Conservation (phyloP, 805 yeast genomes). For the Schizosaccharomyces japonicus region DNA sequence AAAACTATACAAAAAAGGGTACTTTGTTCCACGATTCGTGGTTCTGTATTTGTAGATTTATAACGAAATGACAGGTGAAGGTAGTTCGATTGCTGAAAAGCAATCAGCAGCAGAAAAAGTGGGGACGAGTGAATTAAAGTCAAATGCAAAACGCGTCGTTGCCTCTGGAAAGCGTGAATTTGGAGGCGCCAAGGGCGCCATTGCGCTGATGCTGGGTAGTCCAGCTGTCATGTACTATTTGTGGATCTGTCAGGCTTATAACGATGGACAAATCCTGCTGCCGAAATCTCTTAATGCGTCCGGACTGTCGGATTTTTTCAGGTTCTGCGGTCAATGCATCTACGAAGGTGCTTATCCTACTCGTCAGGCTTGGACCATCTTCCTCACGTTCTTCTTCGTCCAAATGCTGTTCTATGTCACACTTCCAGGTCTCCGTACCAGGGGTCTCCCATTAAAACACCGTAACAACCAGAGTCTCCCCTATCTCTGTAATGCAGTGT, state of each 20-base stretch:
- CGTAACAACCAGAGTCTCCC: constrained; percentile 60
- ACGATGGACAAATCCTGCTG: constrained; percentile 46
- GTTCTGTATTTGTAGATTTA: too few relatives aligned
- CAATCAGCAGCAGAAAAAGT: too few relatives aligned
- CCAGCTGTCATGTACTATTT: constrained; percentile 87
- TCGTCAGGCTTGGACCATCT: constrained; percentile 38
- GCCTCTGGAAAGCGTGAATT: constrained; percentile 28
- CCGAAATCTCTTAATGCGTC: constrained; percentile 25
- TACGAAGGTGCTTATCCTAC: constrained; percentile 20
- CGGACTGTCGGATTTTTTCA: constrained; percentile 9
- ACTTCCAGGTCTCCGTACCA: constrained; percentile 82
- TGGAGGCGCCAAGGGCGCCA: constrained; percentile 77
- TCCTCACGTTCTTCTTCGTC: constrained; percentile 39
- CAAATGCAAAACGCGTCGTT: not conserved
- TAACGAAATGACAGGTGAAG: too few relatives aligned
- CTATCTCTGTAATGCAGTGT: constrained; percentile 79
- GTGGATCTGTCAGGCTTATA: constrained; percentile 77
- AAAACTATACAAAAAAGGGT: too few relatives aligned
- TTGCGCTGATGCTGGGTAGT: constrained; percentile 79
- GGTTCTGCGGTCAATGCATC: constrained; percentile 20
- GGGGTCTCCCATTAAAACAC: constrained; percentile 80
- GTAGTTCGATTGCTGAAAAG: too few relatives aligned
- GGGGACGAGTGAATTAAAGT: too few relatives aligned
- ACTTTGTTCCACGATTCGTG: too few relatives aligned
- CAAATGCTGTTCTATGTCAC: constrained; percentile 59